Evolutionary conservation across 2,329 filamentous ascomycete species (phyloP), one percentile per base, ranked within the genome.

Genomic region (Blastomyces parvus): DNA sequence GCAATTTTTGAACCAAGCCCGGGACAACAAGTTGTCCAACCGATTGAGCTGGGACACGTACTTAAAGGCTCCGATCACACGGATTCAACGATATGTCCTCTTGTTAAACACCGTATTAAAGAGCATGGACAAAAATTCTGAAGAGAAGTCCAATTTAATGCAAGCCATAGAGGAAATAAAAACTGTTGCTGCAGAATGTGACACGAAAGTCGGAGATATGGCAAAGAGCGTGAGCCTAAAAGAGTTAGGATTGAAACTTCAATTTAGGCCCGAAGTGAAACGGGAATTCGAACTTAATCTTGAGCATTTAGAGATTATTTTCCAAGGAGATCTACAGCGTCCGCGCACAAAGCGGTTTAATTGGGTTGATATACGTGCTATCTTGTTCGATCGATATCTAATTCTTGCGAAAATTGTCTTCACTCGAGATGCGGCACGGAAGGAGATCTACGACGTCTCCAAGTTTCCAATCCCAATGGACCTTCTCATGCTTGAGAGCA

Each of bases 381-480:
- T 99, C 56, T 82, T 99, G 0, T 97, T 99, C 72, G 95, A 99
- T 71, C 92, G 99, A 76, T 99, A 97, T 74, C 83, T 99, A 46
- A 92, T 99, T 42, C 79, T 99, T 55, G 89, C 94, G 48, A 99
- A 99, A 79, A 82, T 81, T 6, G 82, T 90, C 8, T 81, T 87
- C 3, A 81, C 83, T 13, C 81, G 86, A 56, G 91, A 91, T 70
- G 84, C 86, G 55, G 83, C 86, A 55, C 85, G 84, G 58, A 84
- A 84, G n/a, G 86, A 88, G 70, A 82, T 83, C 67, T 99, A 94
- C 69, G 94, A 99, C 74, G 93, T 99, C 40, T 97, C 92, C 0
- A 92, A 95, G 74, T 83, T 96, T 76, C 91, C 89, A 7, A 97
- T 99, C 66, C 94, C 94, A 0, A 99, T 99, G 93, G 92, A 96